A percentile compares a stretch with the other conserved stretches of the same genome.
Conservation (phyloP, 169 alveolate genomes). For the Plasmodium ovale region DNA sequence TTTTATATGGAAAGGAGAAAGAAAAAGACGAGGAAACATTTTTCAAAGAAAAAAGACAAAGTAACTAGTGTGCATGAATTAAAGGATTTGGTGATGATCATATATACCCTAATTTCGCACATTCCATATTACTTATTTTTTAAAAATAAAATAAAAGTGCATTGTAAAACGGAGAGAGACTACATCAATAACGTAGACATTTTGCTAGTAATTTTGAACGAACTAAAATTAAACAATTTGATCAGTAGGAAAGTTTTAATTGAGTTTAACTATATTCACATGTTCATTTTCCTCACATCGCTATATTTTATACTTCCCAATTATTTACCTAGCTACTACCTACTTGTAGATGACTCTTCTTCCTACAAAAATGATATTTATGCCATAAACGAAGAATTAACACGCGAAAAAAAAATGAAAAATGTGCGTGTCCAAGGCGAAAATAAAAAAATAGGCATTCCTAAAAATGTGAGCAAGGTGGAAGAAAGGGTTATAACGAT, state of each 20-base stretch:
- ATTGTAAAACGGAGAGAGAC: slow-evolving; percentile 44
- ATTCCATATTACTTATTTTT: slow-evolving; percentile 68
- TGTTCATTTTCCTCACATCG: slow-evolving; percentile 38
- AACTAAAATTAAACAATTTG: slow-evolving; percentile 40
- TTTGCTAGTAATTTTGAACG: slow-evolving; percentile 37
- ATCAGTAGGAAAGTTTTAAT: slow-evolving; percentile 32
- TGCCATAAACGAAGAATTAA: slow-evolving; percentile 29
- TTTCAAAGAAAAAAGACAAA: slow-evolving; percentile 14
- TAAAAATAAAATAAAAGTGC: slow-evolving; percentile 57
- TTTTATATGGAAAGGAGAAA: slow-evolving; percentile 29
- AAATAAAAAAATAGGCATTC: background rate
- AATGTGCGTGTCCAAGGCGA: background rate
- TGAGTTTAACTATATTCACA: slow-evolving; percentile 60
- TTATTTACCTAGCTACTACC: slow-evolving; percentile 50
- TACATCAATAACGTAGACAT: slow-evolving; percentile 32
- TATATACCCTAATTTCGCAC: slow-evolving; percentile 70
- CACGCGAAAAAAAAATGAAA: background rate
- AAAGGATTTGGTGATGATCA: slow-evolving; percentile 50
- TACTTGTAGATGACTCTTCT: slow-evolving; percentile 50
- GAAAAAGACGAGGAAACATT: background rate
- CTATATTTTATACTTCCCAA: slow-evolving; percentile 59
- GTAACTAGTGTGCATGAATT: slow-evolving; percentile 33
- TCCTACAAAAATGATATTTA: slow-evolving; percentile 21
- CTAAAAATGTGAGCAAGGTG: background rate
- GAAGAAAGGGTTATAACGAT: slow-evolving; percentile 47